These are phyloP conservation scores for Pichia sp. DNA, from an alignment of 1,139 yeast species.

Conservation along the genomic window DNA sequence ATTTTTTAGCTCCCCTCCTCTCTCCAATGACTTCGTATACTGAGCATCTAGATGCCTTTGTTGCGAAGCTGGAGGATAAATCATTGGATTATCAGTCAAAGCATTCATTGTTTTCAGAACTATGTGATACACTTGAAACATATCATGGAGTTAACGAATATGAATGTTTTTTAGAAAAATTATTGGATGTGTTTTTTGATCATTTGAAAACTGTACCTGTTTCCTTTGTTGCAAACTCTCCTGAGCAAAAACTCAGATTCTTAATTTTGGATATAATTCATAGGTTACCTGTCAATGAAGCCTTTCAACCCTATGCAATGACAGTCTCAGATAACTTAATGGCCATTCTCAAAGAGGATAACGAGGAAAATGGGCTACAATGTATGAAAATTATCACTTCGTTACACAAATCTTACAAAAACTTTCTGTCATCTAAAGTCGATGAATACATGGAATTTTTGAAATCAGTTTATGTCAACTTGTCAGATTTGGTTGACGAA, in stretches of 20 bases:
- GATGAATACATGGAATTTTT: conserved; percentile 76
- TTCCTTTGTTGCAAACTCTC: conserved; percentile 57
- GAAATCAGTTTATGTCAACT: conserved; percentile 71
- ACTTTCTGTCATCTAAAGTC: conserved; percentile 63
- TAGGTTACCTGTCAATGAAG: conserved; percentile 77
- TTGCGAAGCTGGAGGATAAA: conserved; percentile 52
- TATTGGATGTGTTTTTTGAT: conserved; percentile 59
- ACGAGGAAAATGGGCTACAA: conserved; percentile 92
- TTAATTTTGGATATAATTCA: conserved; percentile 75
- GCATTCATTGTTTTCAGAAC: conserved; percentile 68
- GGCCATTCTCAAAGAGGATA: conserved; percentile 62
- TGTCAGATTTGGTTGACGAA: conserved; percentile 64
- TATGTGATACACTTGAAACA: conserved; percentile 80
- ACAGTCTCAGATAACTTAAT: conserved; percentile 60
- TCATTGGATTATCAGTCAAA: conserved; percentile 51
- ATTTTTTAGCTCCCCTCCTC: background rate
- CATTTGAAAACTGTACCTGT: conserved; percentile 66
- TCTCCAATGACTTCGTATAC: conserved; percentile 26
- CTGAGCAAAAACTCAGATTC: conserved; percentile 72
- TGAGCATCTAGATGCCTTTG: conserved; percentile 56
- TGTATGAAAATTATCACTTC: conserved; percentile 89
- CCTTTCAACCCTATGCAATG: conserved; percentile 67
- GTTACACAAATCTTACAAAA: conserved; percentile 80
- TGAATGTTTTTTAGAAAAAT: conserved; percentile 57
- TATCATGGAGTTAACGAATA: conserved; percentile 78